Base-by-base conservation (phyloP, 2,329 filamentous ascomycete genomes). In the Beauveria sp. region DNA sequence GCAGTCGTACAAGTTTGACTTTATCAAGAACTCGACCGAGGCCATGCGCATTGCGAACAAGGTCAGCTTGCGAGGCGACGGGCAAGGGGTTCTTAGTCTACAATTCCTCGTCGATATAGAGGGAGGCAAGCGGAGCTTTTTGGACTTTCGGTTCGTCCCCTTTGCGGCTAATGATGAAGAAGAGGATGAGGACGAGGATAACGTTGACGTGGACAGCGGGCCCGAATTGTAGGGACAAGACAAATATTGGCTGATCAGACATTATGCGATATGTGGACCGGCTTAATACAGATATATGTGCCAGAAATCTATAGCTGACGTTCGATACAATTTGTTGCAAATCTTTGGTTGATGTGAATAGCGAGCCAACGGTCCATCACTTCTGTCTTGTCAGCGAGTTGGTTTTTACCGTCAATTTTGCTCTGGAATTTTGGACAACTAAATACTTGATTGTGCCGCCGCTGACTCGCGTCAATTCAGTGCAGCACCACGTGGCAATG, bases 21-120 rank as follows among this genome's bases (percentile, higher is more conserved):
- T 96, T 57, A 81, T 99, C 70, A 92, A 90, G 72, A 89, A 89
- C 65, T 92, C 93, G 0, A 86, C 86, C 51, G 87, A 93, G 65
- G 93, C 94, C n/a, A 97, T 99, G 93, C 86, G 88, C 51, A 84
- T 92, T 43, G 91, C 92, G 5, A 92, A 84, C 69, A 99, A 97
- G 75, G 92, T 97, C 62, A 96, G 92, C 70, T 82, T 99, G 63
- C 82, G 94, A 18, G 88, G 91, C 0, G 94, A 99, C 73, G 81
- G 84, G 2, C 91, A 96, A 71, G 93, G 94, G 0, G 93, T 99
- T 34, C 74, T 99, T 65, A 97, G 91, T 73, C 76, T 97, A 71
- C 94, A 99, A 70, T 97, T 97, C 69, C 94, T 99, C 89, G 88
- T 99, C 18, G 91, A 97, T 70, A 80, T 92, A 47, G 91, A 94